These are phyloP conservation scores for Malania oleifera DNA, from an alignment of 164 flowering plant genomes.

Conservation along the genomic window DNA sequence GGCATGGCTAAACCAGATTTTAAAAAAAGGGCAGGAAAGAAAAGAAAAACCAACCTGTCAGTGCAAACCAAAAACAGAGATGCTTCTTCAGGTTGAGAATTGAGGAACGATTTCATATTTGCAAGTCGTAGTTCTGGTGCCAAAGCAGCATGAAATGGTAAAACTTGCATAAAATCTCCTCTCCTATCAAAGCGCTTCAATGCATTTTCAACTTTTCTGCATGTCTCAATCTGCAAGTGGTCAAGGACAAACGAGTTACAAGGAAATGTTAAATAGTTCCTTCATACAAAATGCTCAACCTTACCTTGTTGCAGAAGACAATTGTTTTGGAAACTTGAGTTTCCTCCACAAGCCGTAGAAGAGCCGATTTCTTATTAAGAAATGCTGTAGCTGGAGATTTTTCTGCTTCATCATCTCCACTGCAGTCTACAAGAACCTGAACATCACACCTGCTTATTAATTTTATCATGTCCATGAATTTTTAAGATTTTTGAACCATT, in stretches of 20 bases:
- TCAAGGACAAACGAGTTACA: neutral
- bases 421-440: slow-evolving; percentile 93
- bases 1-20: too few species aligned
- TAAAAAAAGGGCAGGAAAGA: too few species aligned
- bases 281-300: slow-evolving; percentile 1
- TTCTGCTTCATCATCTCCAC: slow-evolving; percentile 68
- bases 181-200: slow-evolving; percentile 70
- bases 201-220: slow-evolving; percentile 88
- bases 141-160: slow-evolving; percentile 93
- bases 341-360: slow-evolving; percentile 59
- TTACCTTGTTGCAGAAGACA: slow-evolving; percentile 91
- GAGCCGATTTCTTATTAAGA: slow-evolving; percentile 80
- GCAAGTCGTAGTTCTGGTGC: slow-evolving; percentile 62
- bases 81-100: slow-evolving; percentile 27
- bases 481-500: neutral
- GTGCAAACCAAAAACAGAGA: slow-evolving; percentile 80
- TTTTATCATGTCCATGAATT: neutral
- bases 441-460: slow-evolving; percentile 8
- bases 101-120: slow-evolving; percentile 72
- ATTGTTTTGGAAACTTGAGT: slow-evolving; percentile 74
- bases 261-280: neutral
- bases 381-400: slow-evolving; percentile 86
- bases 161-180: slow-evolving; percentile 44
- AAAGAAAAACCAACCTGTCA: slow-evolving; percentile 52
- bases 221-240: slow-evolving; percentile 79